Conservation (phyloP, 2,329 filamentous ascomycete genomes). For the Chlorencoelia australis region DNA sequence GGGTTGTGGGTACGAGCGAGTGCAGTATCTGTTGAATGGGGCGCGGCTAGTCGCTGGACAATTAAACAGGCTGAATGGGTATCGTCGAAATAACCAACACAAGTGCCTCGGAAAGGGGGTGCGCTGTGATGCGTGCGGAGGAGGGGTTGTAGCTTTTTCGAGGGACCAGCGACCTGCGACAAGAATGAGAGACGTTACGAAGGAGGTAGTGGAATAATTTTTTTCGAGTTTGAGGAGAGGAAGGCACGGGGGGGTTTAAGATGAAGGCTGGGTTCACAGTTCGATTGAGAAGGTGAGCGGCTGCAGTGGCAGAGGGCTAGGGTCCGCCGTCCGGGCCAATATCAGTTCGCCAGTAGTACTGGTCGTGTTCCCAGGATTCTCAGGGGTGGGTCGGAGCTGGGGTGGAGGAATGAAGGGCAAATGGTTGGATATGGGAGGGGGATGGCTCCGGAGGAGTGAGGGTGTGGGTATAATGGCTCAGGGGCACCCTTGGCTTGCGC, state of each 20-base stretch:
- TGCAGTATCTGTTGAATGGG: background rate
- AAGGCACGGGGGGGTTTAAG: constrained; percentile 5
- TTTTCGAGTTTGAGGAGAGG: constrained; percentile 4
- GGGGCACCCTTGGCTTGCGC: too few species aligned
- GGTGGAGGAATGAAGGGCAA: background rate
- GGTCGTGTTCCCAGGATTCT: background rate
- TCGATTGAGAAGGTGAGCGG: constrained; percentile 5
- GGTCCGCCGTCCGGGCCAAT: background rate
- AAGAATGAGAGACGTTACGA: constrained; percentile 6
- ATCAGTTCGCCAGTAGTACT: too few species aligned
- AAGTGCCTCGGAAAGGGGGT: background rate
- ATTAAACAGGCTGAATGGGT: too few species aligned
- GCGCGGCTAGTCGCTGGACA: too few species aligned
- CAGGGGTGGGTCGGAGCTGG: background rate
- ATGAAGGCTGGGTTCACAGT: constrained; percentile 1
- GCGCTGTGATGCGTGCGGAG: background rate
- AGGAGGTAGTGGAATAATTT: background rate
- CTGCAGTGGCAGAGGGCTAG: background rate
- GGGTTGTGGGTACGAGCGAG: background rate
- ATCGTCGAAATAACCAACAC: background rate
- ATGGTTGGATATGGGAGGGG: too few species aligned
- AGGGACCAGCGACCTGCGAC: constrained; percentile 8
- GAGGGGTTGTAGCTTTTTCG: background rate
- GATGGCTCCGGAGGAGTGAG: too few species aligned
- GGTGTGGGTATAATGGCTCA: too few species aligned